These are phyloP conservation scores for Alternaria brassicae DNA, from an alignment of 2,329 filamentous ascomycete genomes.

Conservation along the genomic window DNA sequence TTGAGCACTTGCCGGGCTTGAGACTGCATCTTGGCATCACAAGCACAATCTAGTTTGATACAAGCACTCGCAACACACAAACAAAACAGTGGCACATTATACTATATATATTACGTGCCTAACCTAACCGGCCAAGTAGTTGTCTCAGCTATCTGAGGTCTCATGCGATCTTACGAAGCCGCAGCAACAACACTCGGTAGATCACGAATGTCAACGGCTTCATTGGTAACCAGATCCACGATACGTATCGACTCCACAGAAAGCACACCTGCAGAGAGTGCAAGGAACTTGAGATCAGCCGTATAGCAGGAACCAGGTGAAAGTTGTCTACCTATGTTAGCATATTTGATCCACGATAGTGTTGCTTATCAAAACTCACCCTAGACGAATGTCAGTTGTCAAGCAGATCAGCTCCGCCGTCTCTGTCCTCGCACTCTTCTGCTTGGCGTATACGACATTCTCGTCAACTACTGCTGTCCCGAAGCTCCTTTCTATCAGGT, in stretches of 20 bases:
- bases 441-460: slow-evolving; percentile 73
- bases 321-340: slow-evolving; percentile 61
- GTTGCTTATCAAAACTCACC: slow-evolving; percentile 54
- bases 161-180: slow-evolving; percentile 18
- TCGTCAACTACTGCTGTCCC: slow-evolving; percentile 76
- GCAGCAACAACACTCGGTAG: slow-evolving; percentile 69
- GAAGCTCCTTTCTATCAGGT: slow-evolving; percentile 42
- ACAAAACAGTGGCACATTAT: not conserved
- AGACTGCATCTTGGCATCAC: not conserved
- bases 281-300: slow-evolving; percentile 74
- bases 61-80: not conserved
- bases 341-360: not conserved
- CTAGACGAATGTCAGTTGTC: slow-evolving; percentile 75
- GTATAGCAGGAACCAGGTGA: slow-evolving; percentile 76
- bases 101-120: not conserved
- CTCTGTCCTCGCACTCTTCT: slow-evolving; percentile 69
- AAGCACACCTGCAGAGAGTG: slow-evolving; percentile 70
- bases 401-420: slow-evolving; percentile 74
- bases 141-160: not conserved
- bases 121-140: not conserved
- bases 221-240: slow-evolving; percentile 74
- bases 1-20: not conserved
- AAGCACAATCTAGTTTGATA: not conserved
- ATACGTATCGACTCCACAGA: slow-evolving; percentile 76
- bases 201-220: slow-evolving; percentile 79